Conservation (phyloP, 768 basidiomycete species). For the Amanita jacksonii region DNA sequence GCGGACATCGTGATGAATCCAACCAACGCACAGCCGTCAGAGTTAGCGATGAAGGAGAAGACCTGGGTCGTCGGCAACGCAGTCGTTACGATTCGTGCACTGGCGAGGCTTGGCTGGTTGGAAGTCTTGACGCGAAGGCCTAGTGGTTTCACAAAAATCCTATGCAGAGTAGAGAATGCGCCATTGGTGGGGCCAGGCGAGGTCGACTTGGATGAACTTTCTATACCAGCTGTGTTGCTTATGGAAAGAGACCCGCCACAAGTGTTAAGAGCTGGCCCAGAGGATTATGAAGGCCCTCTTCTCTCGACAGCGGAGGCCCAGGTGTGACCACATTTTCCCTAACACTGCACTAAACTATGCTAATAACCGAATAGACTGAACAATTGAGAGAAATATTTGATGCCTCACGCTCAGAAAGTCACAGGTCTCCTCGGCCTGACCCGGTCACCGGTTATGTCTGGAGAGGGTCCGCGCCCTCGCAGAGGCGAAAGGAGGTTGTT, state of each 20-base stretch:
- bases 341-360: neutral
- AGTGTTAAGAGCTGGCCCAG: slow-evolving; percentile 19
- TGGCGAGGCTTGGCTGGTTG: slow-evolving; percentile 77
- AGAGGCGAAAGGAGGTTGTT: slow-evolving; percentile 76
- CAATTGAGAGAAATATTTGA: slow-evolving; percentile 18
- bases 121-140: slow-evolving; percentile 79
- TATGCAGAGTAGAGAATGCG: slow-evolving; percentile 83
- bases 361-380: slow-evolving; percentile 15
- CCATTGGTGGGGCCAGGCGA: slow-evolving; percentile 81
- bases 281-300: slow-evolving; percentile 14
- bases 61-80: slow-evolving; percentile 84
- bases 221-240: slow-evolving; percentile 62
- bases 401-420: slow-evolving; percentile 11
- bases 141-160: slow-evolving; percentile 79
- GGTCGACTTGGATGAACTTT: slow-evolving; percentile 68
- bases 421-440: slow-evolving; percentile 39
- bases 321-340: slow-evolving; percentile 11
- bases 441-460: slow-evolving; percentile 83
- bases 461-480: slow-evolving; percentile 80
- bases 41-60: slow-evolving; percentile 47
- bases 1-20: slow-evolving; percentile 71
- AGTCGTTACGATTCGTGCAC: slow-evolving; percentile 70
- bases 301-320: slow-evolving; percentile 10
- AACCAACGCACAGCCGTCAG: slow-evolving; percentile 20
- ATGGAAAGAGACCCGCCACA: slow-evolving; percentile 48